Conservation (phyloP, 169 alveolate species). For the Cryptosporidium canis region DNA sequence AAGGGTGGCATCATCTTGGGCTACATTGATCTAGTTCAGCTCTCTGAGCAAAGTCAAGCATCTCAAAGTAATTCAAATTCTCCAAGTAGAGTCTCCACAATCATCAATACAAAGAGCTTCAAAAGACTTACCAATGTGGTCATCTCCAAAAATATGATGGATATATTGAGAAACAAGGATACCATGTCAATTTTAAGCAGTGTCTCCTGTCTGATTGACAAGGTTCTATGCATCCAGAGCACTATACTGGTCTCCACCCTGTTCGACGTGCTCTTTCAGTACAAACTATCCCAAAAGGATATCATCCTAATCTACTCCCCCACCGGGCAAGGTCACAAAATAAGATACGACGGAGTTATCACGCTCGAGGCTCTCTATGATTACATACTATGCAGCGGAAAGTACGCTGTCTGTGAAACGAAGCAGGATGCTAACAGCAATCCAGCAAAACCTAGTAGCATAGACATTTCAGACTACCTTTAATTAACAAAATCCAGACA, state of each 20-base stretch:
- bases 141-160: constrained; percentile 14
- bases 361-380: constrained; percentile 2
- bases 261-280: constrained; percentile 10
- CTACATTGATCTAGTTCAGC: constrained; percentile 10
- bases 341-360: constrained; percentile 60
- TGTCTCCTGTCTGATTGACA: constrained; percentile 1
- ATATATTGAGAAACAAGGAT: background rate
- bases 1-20: constrained; percentile 28
- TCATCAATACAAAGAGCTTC: constrained; percentile 42
- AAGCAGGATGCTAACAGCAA: background rate
- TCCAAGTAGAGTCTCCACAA: background rate
- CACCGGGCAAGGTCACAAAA: background rate
- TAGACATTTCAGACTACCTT: background rate
- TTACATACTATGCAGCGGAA: constrained; percentile 5
- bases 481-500: background rate
- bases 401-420: background rate
- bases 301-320: constrained; percentile 17
- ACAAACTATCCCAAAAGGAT: background rate
- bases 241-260: background rate
- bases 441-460: background rate
- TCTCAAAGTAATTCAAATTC: background rate
- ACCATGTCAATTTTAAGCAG: constrained; percentile 5
- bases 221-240: constrained; percentile 29
- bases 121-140: constrained; percentile 28
- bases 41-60: background rate